Percentiles rank a stretch among this genome's conserved stretches.
These are phyloP conservation scores for Epichloe bromicola DNA, from an alignment of 2,329 filamentous ascomycete species.

Conservation along the genomic window DNA sequence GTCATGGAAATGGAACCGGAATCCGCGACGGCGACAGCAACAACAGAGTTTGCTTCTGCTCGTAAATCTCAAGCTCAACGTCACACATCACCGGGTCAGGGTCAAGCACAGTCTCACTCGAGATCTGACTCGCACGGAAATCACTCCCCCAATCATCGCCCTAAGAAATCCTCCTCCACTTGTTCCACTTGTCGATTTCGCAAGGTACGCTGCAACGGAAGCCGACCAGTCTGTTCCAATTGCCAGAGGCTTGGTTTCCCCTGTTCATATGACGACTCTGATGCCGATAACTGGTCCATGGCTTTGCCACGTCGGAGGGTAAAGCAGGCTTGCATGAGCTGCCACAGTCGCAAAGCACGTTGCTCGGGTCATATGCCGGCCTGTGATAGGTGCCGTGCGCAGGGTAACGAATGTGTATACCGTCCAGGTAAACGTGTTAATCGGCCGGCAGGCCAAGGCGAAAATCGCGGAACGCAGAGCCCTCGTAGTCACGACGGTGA, in stretches of 20 bases:
- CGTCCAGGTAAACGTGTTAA: slow-evolving; percentile 32
- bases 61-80: not conserved
- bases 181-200: slow-evolving; percentile 41
- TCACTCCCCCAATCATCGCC: slow-evolving; percentile 18
- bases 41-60: not conserved
- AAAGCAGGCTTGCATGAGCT: slow-evolving; percentile 43
- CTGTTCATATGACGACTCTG: slow-evolving; percentile 41
- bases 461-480: slow-evolving; percentile 15
- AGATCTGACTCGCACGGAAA: not conserved
- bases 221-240: slow-evolving; percentile 40
- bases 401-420: slow-evolving; percentile 44
- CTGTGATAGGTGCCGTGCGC: slow-evolving; percentile 36
- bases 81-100: not conserved
- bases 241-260: slow-evolving; percentile 45
- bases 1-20: slow-evolving; percentile 5
- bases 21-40: not conserved
- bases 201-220: slow-evolving; percentile 46
- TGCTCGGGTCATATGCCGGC: slow-evolving; percentile 44
- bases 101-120: not conserved
- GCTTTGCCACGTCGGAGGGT: slow-evolving; percentile 40
- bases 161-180: slow-evolving; percentile 33
- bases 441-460: slow-evolving; percentile 11
- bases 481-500: slow-evolving; percentile 23
- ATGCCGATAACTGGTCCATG: slow-evolving; percentile 27
- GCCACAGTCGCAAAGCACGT: slow-evolving; percentile 44